Evolutionary conservation across 2,329 filamentous ascomycete species (phyloP), one percentile per base, ranked within the genome.

Genomic region (Lecanicillium sp.): DNA sequence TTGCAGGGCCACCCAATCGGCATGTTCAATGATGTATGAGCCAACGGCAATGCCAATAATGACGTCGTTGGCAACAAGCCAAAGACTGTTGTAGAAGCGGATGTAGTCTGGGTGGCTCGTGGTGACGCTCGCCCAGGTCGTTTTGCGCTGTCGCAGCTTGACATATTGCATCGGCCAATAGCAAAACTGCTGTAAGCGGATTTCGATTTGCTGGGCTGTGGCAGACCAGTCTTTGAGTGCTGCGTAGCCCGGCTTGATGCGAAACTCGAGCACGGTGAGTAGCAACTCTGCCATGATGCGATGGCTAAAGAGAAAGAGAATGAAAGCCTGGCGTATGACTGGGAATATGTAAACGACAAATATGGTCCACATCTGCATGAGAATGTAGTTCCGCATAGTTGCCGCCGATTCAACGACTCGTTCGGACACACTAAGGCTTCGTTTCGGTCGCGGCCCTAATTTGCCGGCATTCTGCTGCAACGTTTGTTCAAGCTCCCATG

Each of bases 101-200:
- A 98, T 98, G 58, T 98, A 98, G 59, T 98, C 92, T 1, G 90
- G 87, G 59, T 98, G 90, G 51, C 83, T 95, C 34, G 83, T 92
- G 1, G 89, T 95, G 40, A 96, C 84, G 57, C 90, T 96, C 42
- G 88, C 85, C 90, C 92, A 96, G 51, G 94, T 87, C 45, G 82
- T 80, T 55, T 94, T 94, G 29, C 89, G 75, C 54, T 85, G 80
- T n/a, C 89, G 82, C 33, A 98, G 63, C 13, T 88, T 96, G 31
- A 90, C 73, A 56, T 96, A 95, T 58, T 98, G 90, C 62, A 94
- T 87, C 3, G 92, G 94, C 89, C 90, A 96, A 59, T 98, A 98
- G 62, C 90, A 96, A 56, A 96, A 96, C 57, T 98, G 92, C 56
- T 96, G 88, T 16, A 98, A 72, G 5, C 92, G 84, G 47, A 98